Evolutionary conservation across 2,329 filamentous ascomycete species (phyloP).

Genomic region (Colletotrichum magnum): DNA sequence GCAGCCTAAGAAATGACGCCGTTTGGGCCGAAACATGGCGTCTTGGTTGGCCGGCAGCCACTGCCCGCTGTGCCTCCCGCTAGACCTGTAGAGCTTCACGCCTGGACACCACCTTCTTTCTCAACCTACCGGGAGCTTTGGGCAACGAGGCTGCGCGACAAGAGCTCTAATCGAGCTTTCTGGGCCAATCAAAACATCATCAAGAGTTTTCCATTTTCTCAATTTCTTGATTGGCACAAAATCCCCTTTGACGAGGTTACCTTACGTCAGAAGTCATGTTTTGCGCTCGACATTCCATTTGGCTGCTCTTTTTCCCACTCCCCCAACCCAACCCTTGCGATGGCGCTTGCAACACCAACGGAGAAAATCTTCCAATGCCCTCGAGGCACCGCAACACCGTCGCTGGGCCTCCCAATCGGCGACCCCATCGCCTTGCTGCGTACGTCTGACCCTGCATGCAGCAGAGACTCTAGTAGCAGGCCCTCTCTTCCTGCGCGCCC

Average conservation of each 20-base stretch:
- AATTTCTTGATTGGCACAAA: conserved; percentile 30
- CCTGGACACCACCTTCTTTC: no score
- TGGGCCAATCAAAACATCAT: conserved; percentile 12
- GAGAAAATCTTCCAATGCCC: conserved; percentile 41
- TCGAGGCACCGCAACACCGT: neutral
- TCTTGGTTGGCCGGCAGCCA: conserved; percentile 26
- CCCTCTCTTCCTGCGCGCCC: neutral
- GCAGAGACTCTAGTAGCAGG: conserved; percentile 16
- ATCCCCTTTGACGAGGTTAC: neutral
- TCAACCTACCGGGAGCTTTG: conserved; percentile 7
- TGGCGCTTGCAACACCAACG: conserved; percentile 15
- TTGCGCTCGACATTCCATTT: neutral
- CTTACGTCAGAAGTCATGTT: conserved; percentile 18
- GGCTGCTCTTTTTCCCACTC: no score
- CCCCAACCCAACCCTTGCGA: neutral
- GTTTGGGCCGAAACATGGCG: conserved; percentile 33
- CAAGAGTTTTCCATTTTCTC: conserved; percentile 5
- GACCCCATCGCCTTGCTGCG: conserved; percentile 37
- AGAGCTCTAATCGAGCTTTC: conserved; percentile 15
- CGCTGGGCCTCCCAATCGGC: conserved; percentile 34
- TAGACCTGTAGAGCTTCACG: neutral
- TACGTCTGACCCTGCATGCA: conserved; percentile 42
- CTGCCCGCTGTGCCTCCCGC: neutral
- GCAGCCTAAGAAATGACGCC: conserved; percentile 43
- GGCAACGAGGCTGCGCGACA: conserved; percentile 38